Percentiles rank a stretch among this genome's conserved stretches.
Evolutionary conservation across 2,329 filamentous ascomycete genomes (phyloP).

Genomic region (Monilinia polystroma): DNA sequence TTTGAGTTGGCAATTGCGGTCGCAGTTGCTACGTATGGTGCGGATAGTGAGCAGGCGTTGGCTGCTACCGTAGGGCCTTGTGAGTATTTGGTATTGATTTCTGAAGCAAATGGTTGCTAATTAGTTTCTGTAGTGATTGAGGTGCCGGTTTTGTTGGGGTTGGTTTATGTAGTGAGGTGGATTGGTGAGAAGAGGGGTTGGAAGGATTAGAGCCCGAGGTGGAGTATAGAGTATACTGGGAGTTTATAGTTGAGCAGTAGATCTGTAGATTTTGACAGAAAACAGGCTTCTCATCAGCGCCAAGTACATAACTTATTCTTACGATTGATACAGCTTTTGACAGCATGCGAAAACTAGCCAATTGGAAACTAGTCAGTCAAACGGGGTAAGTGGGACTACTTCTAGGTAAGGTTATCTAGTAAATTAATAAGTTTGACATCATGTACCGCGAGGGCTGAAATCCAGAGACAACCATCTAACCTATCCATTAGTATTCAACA

Average conservation of each 20-base stretch:
- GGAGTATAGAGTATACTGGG: not conserved
- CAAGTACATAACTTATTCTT: too few relatives aligned
- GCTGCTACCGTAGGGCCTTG: slow-evolving; percentile 77
- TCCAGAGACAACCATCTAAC: too few relatives aligned
- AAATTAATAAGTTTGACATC: too few relatives aligned
- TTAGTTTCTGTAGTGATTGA: slow-evolving; percentile 58
- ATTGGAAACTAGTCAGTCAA: too few relatives aligned
- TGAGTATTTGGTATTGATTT: not conserved
- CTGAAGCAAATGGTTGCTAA: not conserved
- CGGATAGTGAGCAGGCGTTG: slow-evolving; percentile 74
- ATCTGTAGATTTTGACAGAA: not conserved
- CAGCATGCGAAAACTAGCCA: too few relatives aligned
- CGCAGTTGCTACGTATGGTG: slow-evolving; percentile 76
- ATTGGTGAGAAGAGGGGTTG: slow-evolving; percentile 49
- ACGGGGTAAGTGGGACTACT: too few relatives aligned
- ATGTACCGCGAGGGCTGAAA: too few relatives aligned
- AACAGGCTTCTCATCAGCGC: too few relatives aligned
- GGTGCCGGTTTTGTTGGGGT: slow-evolving; percentile 73
- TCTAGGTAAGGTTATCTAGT: too few relatives aligned
- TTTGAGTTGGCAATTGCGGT: slow-evolving; percentile 92
- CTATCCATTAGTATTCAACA: too few relatives aligned
- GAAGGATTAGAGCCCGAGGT: slow-evolving; percentile 33
- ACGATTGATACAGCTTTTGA: too few relatives aligned
- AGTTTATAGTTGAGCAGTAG: too few relatives aligned
- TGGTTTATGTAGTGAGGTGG: slow-evolving; percentile 73